Percentiles rank a stretch among this genome's conserved stretches.
These are phyloP conservation scores for Debaryomycetaceae sp. DNA, from an alignment of 1,139 yeast genomes.

Conservation along the genomic window DNA sequence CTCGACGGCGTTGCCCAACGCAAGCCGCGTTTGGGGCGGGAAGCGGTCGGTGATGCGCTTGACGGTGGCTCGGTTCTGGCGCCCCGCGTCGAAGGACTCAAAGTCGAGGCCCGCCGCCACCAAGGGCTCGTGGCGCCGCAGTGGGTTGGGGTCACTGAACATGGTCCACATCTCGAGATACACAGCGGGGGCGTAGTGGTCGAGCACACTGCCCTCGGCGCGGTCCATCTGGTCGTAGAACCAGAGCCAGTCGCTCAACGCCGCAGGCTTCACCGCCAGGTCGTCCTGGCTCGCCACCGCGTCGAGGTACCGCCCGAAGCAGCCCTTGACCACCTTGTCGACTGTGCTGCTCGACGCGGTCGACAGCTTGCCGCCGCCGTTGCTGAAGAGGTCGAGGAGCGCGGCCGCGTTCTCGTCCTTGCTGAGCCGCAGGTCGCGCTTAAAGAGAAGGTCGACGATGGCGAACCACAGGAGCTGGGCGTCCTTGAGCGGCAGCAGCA, in stretches of 20 bases:
- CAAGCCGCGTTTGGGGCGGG: conserved; percentile 24
- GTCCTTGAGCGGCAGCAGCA: conserved; percentile 36
- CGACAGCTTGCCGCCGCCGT: conserved; percentile 38
- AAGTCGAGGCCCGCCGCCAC: conserved; percentile 29
- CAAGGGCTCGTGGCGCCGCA: conserved; percentile 22
- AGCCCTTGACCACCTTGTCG: conserved; percentile 69
- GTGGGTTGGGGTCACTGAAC: conserved; percentile 58
- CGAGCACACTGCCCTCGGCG: conserved; percentile 25
- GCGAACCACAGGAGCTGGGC: conserved; percentile 57
- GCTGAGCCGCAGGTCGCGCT: conserved; percentile 42
- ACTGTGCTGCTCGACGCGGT: conserved; percentile 42
- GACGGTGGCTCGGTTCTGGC: conserved; percentile 25
- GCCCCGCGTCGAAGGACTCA: conserved; percentile 31
- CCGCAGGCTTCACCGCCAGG: conserved; percentile 55
- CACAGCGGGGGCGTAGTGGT: conserved; percentile 19
- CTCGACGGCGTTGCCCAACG: conserved; percentile 26
- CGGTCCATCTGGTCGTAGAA: conserved; percentile 47
- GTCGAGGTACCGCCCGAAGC: conserved; percentile 61
- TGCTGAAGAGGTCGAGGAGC: conserved; percentile 30
- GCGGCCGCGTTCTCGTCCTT: conserved; percentile 45
- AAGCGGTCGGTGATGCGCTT: conserved; percentile 22
- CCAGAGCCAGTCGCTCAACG: conserved; percentile 72
- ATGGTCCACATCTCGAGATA: conserved; percentile 61
- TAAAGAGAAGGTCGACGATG: conserved; percentile 51
- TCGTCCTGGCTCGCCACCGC: conserved; percentile 58